Base-by-base conservation (phyloP, 1,284 basidiomycete genomes). In the Coniferiporia sulphurascens region DNA sequence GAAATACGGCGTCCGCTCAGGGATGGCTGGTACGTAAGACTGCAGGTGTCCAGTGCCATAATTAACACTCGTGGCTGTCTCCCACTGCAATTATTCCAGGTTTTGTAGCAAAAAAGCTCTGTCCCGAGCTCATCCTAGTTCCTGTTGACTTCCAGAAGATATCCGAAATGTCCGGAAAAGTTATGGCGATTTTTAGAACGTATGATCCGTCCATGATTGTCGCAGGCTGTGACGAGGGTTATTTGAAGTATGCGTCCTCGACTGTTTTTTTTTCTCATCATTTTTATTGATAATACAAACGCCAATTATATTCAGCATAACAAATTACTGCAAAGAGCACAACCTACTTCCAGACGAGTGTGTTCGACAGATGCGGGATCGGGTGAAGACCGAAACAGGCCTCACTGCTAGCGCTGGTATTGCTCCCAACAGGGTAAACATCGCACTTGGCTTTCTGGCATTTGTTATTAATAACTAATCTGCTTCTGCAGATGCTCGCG, bases 371-470 rank as follows among this genome's bases (percentile, higher is more conserved):
- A 88, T 98, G 74, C 82, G 95, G 10, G 78, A 77, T 13, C 76
- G 78, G 48, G 89, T 96, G 1, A 78, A 85, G 61, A 76, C 76
- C 17, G 87, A 89, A 72, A 96, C 93, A 0, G 81, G 83, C 48
- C 73, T 98, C 56, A 98, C 96, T 3, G 93, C 94, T 56, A 95
- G 92, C 64, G 95, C 95, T 21, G 96, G 93, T 21, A 93, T 95
- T 58, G 93, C 93, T 0, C 89, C 93, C 0, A 95, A 91, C 69
- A 89, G 86, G 78, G 89, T 86, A 63, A n/a, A 8, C 44, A 27
- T 27, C 53, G 59, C 63, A 46, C 41, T 36, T 22, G 22, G 38
- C 48, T 53, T 48, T 46, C 70, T 13, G 13, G 12, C 65, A 12
- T 38, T n/a, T 38, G 55, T 4, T 13, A n/a, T 58, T 27, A 48